A percentile compares a stretch with the other conserved stretches of the same genome.
Evolutionary conservation across 345 rosid species (phyloP).

Genomic region (Lepidium aucheri): DNA sequence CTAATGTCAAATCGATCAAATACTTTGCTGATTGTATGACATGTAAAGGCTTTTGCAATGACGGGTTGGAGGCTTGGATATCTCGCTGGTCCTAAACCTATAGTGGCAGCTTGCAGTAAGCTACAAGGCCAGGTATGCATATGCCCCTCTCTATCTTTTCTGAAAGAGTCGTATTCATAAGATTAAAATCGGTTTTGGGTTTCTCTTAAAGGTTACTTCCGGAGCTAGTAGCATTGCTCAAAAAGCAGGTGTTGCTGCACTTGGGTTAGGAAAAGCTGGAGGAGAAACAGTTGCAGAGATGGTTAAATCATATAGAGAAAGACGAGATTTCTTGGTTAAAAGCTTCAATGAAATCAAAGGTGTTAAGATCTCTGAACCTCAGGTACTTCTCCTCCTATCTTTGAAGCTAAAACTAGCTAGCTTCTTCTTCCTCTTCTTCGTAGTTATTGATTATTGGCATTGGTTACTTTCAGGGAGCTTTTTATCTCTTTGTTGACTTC

Average conservation of each 20-base stretch:
- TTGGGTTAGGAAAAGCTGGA: slow-evolving; percentile 93
- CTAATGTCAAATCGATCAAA: neutral
- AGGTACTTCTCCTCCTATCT: slow-evolving; percentile 34
- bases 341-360: slow-evolving; percentile 73
- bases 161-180: neutral
- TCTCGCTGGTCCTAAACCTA: slow-evolving; percentile 87
- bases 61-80: slow-evolving; percentile 99
- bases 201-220: slow-evolving; percentile 49
- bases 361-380: slow-evolving; percentile 78
- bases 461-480: slow-evolving; percentile 71
- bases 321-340: slow-evolving; percentile 82
- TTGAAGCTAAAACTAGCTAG: neutral
- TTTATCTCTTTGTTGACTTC: slow-evolving; percentile 79
- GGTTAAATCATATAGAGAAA: slow-evolving; percentile 87
- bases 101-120: slow-evolving; percentile 89
- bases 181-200: neutral
- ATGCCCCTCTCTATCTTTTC: neutral
- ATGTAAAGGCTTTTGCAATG: slow-evolving; percentile 94
- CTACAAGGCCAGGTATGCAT: slow-evolving; percentile 87
- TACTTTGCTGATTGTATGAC: neutral
- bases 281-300: slow-evolving; percentile 75
- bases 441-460: neutral
- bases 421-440: neutral
- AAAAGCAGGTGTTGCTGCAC: slow-evolving; percentile 84
- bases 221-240: slow-evolving; percentile 94